These are phyloP conservation scores for Colletotrichum noveboracense DNA, from an alignment of 2,329 filamentous ascomycete genomes.

Conservation along the genomic window DNA sequence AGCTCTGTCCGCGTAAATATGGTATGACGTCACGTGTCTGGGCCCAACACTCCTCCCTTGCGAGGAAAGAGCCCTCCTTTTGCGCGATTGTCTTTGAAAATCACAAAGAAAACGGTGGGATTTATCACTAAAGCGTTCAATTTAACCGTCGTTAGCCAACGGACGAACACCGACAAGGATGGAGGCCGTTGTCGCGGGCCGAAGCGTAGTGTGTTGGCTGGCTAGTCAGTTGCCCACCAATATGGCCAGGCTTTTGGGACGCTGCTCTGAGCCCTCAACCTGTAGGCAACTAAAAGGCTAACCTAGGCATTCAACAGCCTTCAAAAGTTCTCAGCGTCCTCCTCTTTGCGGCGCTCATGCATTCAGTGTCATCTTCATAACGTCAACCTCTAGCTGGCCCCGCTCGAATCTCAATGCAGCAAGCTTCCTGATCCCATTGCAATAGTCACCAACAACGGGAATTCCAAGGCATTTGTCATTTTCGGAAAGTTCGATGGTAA, in stretches of 20 bases:
- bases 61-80: neutral
- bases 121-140: neutral
- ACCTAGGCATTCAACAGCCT: neutral
- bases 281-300: neutral
- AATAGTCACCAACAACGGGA: neutral
- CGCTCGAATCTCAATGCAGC: neutral
- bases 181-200: neutral
- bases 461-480: neutral
- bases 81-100: neutral
- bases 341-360: neutral
- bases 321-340: neutral
- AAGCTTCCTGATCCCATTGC: neutral
- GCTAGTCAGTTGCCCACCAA: neutral
- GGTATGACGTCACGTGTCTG: constrained; percentile 17
- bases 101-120: too few species aligned
- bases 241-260: neutral
- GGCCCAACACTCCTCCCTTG: neutral
- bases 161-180: neutral
- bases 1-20: neutral
- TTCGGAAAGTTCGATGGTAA: accelerated
- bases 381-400: neutral
- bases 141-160: neutral
- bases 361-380: neutral
- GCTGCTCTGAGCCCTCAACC: neutral
- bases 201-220: neutral